A percentile compares a stretch with the other conserved stretches of the same genome.
These are phyloP conservation scores for Kingdonia uniflora DNA, from an alignment of 164 flowering plant species.

Conservation along the genomic window DNA sequence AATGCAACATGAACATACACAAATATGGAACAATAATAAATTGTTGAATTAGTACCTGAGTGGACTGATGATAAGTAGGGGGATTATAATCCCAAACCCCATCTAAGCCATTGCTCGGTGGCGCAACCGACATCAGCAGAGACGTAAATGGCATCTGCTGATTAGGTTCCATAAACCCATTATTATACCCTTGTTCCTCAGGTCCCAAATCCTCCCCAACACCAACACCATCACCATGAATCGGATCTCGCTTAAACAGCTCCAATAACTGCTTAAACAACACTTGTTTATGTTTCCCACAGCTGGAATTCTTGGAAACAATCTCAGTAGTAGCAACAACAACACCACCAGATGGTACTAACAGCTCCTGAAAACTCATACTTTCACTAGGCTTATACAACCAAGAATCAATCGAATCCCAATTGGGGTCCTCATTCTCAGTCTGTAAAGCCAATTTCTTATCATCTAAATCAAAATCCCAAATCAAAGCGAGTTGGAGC, in stretches of 20 bases:
- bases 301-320: slow-evolving; percentile 19
- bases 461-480: slow-evolving; percentile 42
- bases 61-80: slow-evolving; percentile 27
- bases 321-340: slow-evolving; percentile 3
- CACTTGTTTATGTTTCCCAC: slow-evolving; percentile 52
- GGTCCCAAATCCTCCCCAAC: slow-evolving; percentile 23
- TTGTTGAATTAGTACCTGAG: slow-evolving; percentile 35
- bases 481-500: slow-evolving; percentile 31
- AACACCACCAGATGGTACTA: slow-evolving; percentile 31
- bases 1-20: too few relatives aligned
- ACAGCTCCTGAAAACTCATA: slow-evolving; percentile 29
- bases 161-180: slow-evolving; percentile 10
- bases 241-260: slow-evolving; percentile 31
- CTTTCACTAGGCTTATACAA: too few relatives aligned
- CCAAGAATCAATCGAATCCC: too few relatives aligned
- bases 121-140: slow-evolving; percentile 34
- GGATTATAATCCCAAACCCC: slow-evolving; percentile 29
- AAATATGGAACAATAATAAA: too few relatives aligned
- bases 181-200: slow-evolving; percentile 10
- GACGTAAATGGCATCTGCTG: slow-evolving; percentile 35
- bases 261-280: slow-evolving; percentile 56
- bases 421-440: too few relatives aligned
- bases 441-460: slow-evolving; percentile 7
- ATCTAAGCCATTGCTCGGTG: slow-evolving; percentile 12
- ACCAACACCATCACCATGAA: slow-evolving; percentile 6